A percentile compares a stretch with the other conserved stretches of the same genome.
These are phyloP conservation scores for Agaricales sp. DNA, from an alignment of 1,284 basidiomycete species.

Conservation along the genomic window DNA sequence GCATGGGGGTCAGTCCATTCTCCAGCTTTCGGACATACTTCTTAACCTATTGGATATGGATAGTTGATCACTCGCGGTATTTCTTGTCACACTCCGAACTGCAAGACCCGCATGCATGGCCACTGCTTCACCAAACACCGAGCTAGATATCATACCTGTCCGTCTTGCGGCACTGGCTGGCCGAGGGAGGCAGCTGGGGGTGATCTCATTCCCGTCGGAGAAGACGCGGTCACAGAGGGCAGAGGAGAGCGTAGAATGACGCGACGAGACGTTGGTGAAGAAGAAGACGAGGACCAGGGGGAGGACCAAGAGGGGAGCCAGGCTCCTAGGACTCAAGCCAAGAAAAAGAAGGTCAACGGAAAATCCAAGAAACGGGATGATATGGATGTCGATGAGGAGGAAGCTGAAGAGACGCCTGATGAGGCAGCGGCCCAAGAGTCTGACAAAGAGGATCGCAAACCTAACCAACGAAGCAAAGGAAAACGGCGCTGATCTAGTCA, in stretches of 20 bases:
- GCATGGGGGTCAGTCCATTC: constrained; percentile 46
- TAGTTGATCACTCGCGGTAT: constrained; percentile 62
- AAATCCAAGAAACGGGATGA: constrained; percentile 14
- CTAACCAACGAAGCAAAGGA: background rate
- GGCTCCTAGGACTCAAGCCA: constrained; percentile 19
- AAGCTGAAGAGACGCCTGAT: constrained; percentile 4
- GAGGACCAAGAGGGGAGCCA: constrained; percentile 19
- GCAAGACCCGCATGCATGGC: constrained; percentile 54
- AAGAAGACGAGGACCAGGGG: constrained; percentile 28
- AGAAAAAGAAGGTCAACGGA: constrained; percentile 18
- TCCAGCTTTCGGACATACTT: too few species aligned
- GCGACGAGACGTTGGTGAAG: constrained; percentile 34
- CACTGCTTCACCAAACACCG: constrained; percentile 51
- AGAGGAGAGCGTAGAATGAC: constrained; percentile 33
- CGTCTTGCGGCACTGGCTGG: constrained; percentile 51
- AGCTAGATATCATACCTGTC: constrained; percentile 35
- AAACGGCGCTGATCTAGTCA: background rate
- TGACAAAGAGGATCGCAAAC: background rate
- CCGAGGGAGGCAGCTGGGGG: constrained; percentile 30
- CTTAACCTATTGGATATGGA: too few species aligned
- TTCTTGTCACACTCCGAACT: constrained; percentile 52
- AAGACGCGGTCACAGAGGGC: constrained; percentile 51
- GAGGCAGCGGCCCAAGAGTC: background rate
- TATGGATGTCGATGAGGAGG: constrained; percentile 15
- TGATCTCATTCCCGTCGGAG: constrained; percentile 46